Conservation (phyloP, 2,329 filamentous ascomycete species). For the Cercospora canescens region DNA sequence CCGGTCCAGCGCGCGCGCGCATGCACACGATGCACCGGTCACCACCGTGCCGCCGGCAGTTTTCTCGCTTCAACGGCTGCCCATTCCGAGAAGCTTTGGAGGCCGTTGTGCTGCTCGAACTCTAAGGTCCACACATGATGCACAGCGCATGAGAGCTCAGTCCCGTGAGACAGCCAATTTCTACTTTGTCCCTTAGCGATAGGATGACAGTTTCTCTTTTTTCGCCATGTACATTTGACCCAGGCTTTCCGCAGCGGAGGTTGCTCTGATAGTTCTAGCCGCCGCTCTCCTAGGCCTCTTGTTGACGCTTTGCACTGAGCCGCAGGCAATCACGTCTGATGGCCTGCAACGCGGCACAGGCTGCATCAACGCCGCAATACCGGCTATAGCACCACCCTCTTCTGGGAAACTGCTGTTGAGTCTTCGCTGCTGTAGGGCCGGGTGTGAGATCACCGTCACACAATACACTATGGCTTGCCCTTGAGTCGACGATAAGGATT, state of each 20-base stretch:
- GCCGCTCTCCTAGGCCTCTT: conserved; percentile 1
- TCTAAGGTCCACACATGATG: conserved; percentile 9
- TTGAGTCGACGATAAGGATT: conserved; percentile 12
- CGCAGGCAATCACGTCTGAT: not conserved
- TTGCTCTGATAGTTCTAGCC: not conserved
- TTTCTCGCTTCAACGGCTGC: conserved; percentile 1
- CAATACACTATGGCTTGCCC: conserved; percentile 15
- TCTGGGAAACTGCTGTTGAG: not conserved
- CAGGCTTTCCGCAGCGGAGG: not conserved
- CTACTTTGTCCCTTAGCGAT: conserved; percentile 5
- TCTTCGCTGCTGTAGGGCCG: not conserved
- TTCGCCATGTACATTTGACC: conserved; percentile 9
- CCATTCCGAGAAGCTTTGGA: conserved; percentile 13
- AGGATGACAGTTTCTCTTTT: conserved; percentile 11
- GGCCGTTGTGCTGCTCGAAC: not conserved
- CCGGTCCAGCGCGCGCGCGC: too few relatives aligned
- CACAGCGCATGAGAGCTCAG: conserved; percentile 8
- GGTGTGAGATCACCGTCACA: conserved; percentile 12
- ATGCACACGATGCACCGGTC: too few relatives aligned
- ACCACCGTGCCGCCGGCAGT: not conserved
- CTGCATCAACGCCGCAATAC: conserved; percentile 10
- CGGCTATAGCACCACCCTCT: not conserved
- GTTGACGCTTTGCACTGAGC: not conserved
- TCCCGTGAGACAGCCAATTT: conserved; percentile 5
- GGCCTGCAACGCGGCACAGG: not conserved